These are phyloP conservation scores for Crucihimalaya himalaica DNA, from an alignment of 345 rosid species.

Conservation along the genomic window DNA sequence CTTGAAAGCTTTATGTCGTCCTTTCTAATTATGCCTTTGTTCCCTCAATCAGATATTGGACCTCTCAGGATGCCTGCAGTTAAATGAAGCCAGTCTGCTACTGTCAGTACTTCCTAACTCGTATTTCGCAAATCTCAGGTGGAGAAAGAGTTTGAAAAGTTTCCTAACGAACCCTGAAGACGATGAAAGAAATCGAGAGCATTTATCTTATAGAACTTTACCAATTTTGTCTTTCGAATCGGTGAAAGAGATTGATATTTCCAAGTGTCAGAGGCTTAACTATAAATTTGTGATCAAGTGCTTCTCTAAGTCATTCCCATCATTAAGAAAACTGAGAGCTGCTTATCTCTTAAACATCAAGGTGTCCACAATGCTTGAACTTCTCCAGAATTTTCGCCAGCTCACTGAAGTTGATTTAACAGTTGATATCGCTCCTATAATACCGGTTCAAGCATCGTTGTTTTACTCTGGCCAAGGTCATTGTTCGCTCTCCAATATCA, in stretches of 20 bases:
- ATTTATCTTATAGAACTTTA: slow-evolving; percentile 22
- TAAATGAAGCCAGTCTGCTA: slow-evolving; percentile 52
- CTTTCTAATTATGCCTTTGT: slow-evolving; percentile 15
- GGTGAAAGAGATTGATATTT: slow-evolving; percentile 65
- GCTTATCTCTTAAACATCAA: slow-evolving; percentile 69
- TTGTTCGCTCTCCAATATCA: slow-evolving; percentile 45
- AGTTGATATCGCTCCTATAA: slow-evolving; percentile 57
- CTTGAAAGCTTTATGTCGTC: neutral
- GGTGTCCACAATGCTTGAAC: slow-evolving; percentile 39
- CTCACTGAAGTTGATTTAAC: slow-evolving; percentile 69
- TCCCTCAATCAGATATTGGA: slow-evolving; percentile 56
- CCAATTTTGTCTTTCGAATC: slow-evolving; percentile 53
- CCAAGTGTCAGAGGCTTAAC: slow-evolving; percentile 64
- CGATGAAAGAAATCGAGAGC: slow-evolving; percentile 35
- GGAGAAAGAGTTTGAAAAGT: slow-evolving; percentile 41
- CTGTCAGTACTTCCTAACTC: slow-evolving; percentile 54
- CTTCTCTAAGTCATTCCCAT: slow-evolving; percentile 68
- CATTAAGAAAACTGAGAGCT: slow-evolving; percentile 65
- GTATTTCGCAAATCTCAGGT: slow-evolving; percentile 28
- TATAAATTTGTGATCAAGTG: slow-evolving; percentile 53
- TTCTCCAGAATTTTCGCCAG: slow-evolving; percentile 50
- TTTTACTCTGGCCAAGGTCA: slow-evolving; percentile 39
- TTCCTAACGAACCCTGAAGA: slow-evolving; percentile 38
- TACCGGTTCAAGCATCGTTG: slow-evolving; percentile 47
- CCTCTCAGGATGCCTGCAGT: slow-evolving; percentile 68